Conservation (phyloP, 106 monocot species). For the Alisma plantagoaquatica region DNA sequence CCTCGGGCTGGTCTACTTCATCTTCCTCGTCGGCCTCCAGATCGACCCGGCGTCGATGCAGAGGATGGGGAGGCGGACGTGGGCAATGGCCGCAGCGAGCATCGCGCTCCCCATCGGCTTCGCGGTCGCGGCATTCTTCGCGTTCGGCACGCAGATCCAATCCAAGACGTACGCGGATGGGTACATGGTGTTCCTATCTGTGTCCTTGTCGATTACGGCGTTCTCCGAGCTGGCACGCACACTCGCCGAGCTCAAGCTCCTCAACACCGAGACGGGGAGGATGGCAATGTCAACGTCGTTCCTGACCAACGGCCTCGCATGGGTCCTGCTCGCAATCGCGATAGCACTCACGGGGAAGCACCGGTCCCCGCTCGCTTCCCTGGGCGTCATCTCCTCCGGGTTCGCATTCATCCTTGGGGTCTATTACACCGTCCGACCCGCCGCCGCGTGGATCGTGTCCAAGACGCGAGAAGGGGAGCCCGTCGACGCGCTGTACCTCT, state of each 20-base stretch:
- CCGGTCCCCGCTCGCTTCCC: not conserved
- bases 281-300: slow-evolving; percentile 17
- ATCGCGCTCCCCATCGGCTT: not conserved
- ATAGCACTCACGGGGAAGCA: slow-evolving; percentile 5
- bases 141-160: slow-evolving; percentile 1
- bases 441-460: slow-evolving; percentile 14
- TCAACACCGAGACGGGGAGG: slow-evolving; percentile 16
- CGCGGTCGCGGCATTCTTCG: not conserved
- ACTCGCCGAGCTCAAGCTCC: slow-evolving; percentile 18
- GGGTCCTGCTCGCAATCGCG: slow-evolving; percentile 21
- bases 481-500: slow-evolving; percentile 16
- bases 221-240: slow-evolving; percentile 8
- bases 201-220: slow-evolving; percentile 2
- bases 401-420: slow-evolving; percentile 4
- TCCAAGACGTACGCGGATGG: slow-evolving; percentile 2
- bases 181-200: slow-evolving; percentile 6
- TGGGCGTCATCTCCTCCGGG: slow-evolving; percentile 15
- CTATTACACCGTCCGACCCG: slow-evolving; percentile 13
- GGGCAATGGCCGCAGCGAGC: not conserved
- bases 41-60: not conserved
- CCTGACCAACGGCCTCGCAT: slow-evolving; percentile 10
- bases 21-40: no score
- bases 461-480: slow-evolving; percentile 31
- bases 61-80: not conserved
- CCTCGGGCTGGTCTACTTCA: not conserved